phyloP scores from a whole-genome alignment of 2,329 filamentous ascomycete species.

The Hymenoscyphus linearis region DNA sequence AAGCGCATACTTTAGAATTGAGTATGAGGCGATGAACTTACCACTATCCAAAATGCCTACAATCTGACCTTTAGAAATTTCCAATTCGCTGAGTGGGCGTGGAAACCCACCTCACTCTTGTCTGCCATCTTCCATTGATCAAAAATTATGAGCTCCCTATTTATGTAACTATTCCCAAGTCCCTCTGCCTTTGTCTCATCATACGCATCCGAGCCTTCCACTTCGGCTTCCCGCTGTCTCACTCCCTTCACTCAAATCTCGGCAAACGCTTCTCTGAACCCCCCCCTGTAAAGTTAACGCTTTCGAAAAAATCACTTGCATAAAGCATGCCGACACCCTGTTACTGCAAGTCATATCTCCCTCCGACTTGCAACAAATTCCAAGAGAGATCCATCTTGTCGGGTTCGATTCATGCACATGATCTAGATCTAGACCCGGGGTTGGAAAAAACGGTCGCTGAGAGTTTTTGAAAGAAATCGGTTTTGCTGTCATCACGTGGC shows the following conservation, averaged over 20 bases:
- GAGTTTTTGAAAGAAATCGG: background rate
- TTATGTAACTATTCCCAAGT: no score
- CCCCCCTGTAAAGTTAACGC: background rate
- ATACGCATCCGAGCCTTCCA: background rate
- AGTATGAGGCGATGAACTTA: no score
- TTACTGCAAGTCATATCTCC: constrained; percentile 5
- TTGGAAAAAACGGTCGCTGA: background rate
- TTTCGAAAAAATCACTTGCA: background rate
- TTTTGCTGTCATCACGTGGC: background rate
- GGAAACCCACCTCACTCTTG: no score
- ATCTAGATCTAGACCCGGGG: background rate
- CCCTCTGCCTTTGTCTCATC: no score
- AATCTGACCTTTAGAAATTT: no score
- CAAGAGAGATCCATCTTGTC: background rate
- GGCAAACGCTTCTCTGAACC: background rate
- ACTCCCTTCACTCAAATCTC: background rate
- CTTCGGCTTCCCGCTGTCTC: background rate
- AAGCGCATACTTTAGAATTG: no score
- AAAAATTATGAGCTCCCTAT: no score
- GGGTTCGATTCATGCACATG: constrained; percentile 7
- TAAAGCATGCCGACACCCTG: background rate
- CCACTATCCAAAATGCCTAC: no score
- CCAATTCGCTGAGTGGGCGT: no score
- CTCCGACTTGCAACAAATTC: constrained; percentile 12
- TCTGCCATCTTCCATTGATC: no score